Percentiles rank a stretch among this genome's conserved stretches.
Evolutionary conservation across 805 yeast genomes (phyloP).

Genomic region (Yamadazyma olivae): DNA sequence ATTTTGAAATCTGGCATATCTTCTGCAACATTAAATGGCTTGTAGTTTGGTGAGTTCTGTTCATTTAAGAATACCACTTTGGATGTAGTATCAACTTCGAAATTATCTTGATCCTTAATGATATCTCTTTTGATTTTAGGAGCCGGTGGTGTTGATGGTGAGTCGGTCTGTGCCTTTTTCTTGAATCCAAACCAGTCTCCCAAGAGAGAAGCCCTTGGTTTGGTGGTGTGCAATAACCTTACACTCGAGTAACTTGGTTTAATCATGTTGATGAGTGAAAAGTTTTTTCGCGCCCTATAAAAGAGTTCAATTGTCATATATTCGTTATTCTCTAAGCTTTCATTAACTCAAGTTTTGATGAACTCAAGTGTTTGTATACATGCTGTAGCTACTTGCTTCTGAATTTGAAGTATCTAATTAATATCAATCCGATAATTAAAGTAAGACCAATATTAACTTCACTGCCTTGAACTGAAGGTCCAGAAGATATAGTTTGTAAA

Average conservation of each 20-base stretch:
- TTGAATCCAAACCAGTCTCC: constrained; percentile 32
- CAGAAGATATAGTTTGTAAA: background rate
- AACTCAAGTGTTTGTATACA: no score
- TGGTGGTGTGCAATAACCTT: constrained; percentile 11
- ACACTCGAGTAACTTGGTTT: background rate
- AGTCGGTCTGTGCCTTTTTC: constrained; percentile 12
- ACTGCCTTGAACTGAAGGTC: background rate
- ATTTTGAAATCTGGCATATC: constrained; percentile 37
- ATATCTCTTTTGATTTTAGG: constrained; percentile 26
- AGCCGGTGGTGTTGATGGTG: background rate
- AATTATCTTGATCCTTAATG: constrained; percentile 36
- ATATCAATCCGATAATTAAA: background rate
- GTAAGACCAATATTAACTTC: background rate
- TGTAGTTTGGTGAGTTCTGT: constrained; percentile 30
- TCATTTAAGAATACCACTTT: constrained; percentile 35
- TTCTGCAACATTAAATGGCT: constrained; percentile 21
- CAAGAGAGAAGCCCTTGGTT: constrained; percentile 20
- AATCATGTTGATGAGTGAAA: constrained; percentile 1
- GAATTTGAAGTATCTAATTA: background rate
- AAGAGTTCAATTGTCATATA: background rate
- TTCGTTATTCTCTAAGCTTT: no score
- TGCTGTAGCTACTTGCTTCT: background rate
- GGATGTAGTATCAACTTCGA: constrained; percentile 26
- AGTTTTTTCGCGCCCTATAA: background rate
- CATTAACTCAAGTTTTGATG: no score